These are phyloP conservation scores for Metschnikowia henanensis DNA, from an alignment of 805 yeast genomes.

Conservation along the genomic window DNA sequence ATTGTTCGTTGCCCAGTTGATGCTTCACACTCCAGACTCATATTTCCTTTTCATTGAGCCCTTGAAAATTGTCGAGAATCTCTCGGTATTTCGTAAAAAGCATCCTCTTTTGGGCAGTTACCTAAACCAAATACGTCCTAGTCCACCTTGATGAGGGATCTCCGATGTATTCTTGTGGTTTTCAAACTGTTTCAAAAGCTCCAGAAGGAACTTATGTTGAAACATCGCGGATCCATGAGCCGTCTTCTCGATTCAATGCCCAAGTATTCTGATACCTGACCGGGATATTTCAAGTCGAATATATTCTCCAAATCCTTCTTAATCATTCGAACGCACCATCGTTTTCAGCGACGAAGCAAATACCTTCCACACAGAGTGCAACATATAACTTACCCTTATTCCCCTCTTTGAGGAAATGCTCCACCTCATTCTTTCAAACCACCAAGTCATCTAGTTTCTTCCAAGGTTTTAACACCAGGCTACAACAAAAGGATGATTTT, in stretches of 20 bases:
- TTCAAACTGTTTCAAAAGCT: neutral
- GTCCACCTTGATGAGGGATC: neutral
- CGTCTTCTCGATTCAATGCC: neutral
- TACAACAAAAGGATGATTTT: too few relatives aligned
- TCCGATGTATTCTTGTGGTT: neutral
- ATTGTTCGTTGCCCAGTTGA: neutral
- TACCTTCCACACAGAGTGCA: neutral
- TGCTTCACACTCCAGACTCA: neutral
- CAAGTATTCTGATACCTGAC: neutral
- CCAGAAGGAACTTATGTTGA: neutral
- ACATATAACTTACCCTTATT: neutral
- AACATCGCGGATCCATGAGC: neutral
- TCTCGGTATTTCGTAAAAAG: neutral
- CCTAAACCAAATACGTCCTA: neutral
- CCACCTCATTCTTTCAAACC: neutral
- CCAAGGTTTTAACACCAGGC: neutral
- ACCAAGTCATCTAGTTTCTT: neutral
- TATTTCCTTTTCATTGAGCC: neutral
- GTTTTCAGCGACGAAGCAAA: neutral
- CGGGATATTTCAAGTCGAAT: neutral
- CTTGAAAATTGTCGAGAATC: neutral
- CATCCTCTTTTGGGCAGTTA: neutral
- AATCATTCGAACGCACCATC: neutral
- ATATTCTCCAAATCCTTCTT: neutral
- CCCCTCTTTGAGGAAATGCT: neutral